Evolutionary conservation across 805 yeast species (phyloP), one percentile per base, ranked within the genome.

Genomic region (Starmerella stigmatis): DNA sequence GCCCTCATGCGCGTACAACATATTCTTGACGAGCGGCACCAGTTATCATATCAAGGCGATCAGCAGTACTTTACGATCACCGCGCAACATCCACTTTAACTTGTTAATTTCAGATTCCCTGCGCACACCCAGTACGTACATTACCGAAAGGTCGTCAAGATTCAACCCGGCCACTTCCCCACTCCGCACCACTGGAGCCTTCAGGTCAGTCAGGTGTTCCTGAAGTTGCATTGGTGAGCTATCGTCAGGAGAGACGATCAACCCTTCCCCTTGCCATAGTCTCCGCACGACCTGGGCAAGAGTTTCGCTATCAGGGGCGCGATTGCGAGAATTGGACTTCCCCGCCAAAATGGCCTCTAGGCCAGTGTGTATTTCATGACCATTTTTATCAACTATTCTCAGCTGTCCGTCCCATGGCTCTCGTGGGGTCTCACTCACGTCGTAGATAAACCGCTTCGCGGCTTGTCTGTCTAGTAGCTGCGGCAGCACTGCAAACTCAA

Each of bases 141-240:
- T 32, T 12, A 37, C 41, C 10, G 36, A 25, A 1, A 47, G 35
- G 19, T 43, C 41, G 5, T 45, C 51, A 13, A 55, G 33, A 16
- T 42, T 26, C 15, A 55, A 28, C 4, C 58, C 58, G 7, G 50
- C 44, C 9, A 55, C 23, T 11, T 53, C 56, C 11, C 13, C 27
- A 19, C 44, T 19, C 2, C 42, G 39, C 16, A 47, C 46, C 1
- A 50, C 33, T 1, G 48, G 46, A 8, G 23, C 39, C 2, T 19
- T 36, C 4, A 36, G 23, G 3, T 28, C 23, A 11, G 13, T 23
- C 17, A 50, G 28, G 11, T 20, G 15, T 5, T 25, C 30, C 26
- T 38, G 47, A 6, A 53, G 32, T 26, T 42, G 30, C 3, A 20
- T 9, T 2, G 50, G 34, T 5, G 53, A 45, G 5, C 44, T 15